Conservation (phyloP, 345 rosid species). For the Gossypium australe region DNA sequence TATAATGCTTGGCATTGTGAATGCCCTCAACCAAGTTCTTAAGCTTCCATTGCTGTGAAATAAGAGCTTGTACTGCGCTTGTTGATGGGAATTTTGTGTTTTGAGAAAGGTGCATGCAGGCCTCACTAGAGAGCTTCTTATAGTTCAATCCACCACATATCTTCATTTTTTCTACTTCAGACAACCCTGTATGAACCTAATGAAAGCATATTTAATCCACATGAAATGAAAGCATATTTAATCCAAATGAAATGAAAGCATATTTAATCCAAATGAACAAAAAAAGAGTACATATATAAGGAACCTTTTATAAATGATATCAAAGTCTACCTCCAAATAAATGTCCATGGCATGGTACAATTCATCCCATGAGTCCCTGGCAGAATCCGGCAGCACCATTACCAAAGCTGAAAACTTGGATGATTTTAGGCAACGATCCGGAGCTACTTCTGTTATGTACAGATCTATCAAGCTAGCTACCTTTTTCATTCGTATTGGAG, state of each 20-base stretch:
- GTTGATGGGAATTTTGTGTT: not conserved
- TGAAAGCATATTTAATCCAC: not conserved
- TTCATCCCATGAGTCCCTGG: not conserved
- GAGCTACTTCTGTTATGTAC: not conserved
- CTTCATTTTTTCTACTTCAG: constrained; percentile 62
- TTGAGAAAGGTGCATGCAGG: not conserved
- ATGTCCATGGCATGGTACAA: not conserved
- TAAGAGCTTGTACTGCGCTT: not conserved
- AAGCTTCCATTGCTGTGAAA: not conserved
- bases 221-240: not conserved
- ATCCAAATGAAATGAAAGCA: not conserved
- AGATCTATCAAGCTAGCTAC: not conserved
- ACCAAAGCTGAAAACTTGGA: not conserved
- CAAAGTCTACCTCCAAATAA: not conserved
- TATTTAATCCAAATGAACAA: not conserved
- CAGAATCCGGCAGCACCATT: not conserved
- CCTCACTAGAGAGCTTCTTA: not conserved
- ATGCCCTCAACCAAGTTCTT: not conserved
- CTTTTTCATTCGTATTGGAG: not conserved
- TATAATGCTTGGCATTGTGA: not conserved
- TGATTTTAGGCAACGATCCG: not conserved
- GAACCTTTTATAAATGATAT: not conserved
- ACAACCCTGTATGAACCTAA: constrained; percentile 66
- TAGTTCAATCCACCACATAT: constrained; percentile 22
- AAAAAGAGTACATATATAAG: no score